Percentiles rank a stretch among this genome's conserved stretches.
These are phyloP conservation scores for Suillus lakei DNA, from an alignment of 768 basidiomycete species.

Conservation along the genomic window DNA sequence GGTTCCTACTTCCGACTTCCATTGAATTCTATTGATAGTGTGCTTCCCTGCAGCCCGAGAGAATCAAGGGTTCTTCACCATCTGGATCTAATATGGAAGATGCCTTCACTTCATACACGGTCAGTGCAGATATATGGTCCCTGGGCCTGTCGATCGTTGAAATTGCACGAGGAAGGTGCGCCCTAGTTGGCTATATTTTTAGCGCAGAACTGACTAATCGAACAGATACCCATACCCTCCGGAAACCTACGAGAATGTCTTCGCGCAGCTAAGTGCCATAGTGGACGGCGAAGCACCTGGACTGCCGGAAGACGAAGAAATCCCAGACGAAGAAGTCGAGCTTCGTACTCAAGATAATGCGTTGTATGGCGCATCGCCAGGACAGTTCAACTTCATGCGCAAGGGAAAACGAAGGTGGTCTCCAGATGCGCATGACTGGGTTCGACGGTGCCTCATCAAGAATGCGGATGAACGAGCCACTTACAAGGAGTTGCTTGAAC, in stretches of 20 bases:
- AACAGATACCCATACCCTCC: conserved; percentile 90
- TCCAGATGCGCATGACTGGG: conserved; percentile 76
- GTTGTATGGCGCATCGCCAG: conserved; percentile 10
- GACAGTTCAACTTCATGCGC: conserved; percentile 20
- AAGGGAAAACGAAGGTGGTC: conserved; percentile 30
- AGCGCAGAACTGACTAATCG: neutral
- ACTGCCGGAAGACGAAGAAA: conserved; percentile 63
- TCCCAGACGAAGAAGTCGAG: conserved; percentile 15
- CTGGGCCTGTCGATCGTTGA: conserved; percentile 94
- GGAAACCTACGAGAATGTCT: conserved; percentile 96
- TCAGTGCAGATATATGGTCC: conserved; percentile 98
- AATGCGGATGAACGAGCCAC: conserved; percentile 78
- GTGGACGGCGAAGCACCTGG: conserved; percentile 93
- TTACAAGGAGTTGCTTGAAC: conserved; percentile 83
- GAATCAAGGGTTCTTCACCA: conserved; percentile 89
- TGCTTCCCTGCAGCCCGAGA: conserved; percentile 74
- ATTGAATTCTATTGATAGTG: conserved; percentile 8
- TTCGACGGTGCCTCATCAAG: conserved; percentile 80
- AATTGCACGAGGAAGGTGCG: conserved; percentile 73
- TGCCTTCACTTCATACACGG: conserved; percentile 71
- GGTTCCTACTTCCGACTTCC: conserved; percentile 34
- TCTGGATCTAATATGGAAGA: conserved; percentile 36
- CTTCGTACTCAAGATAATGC: conserved; percentile 8
- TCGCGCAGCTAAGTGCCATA: conserved; percentile 96
- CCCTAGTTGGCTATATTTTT: neutral